phyloP scores from a whole-genome alignment of 2,329 filamentous ascomycete species.

The Trichoderma sp. region DNA sequence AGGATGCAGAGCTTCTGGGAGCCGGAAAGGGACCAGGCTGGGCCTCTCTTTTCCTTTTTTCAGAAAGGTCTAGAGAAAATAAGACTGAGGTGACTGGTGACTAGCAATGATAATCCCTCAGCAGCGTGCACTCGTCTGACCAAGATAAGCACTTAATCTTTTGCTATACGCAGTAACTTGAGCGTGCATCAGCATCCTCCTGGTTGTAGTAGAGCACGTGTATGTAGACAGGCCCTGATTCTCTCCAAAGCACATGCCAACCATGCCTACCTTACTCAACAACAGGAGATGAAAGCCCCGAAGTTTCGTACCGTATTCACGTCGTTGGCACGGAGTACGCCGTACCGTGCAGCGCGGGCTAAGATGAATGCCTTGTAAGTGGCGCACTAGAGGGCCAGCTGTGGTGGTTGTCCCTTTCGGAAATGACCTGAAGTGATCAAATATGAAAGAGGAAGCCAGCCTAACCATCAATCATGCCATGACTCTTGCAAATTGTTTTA shows the following conservation, averaged over 20 bases:
- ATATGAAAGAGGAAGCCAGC: neutral
- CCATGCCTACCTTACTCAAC: too few species aligned
- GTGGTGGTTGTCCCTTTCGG: slow-evolving; percentile 13
- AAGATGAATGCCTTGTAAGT: neutral
- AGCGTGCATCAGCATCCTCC: neutral
- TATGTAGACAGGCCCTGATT: neutral
- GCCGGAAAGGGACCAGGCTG: neutral
- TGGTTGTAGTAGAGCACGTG: neutral
- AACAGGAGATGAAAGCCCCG: neutral
- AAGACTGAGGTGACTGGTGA: neutral
- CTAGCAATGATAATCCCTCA: slow-evolving; percentile 8
- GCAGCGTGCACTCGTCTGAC: neutral
- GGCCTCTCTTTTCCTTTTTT: neutral
- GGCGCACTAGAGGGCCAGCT: slow-evolving; percentile 5
- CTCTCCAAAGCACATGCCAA: neutral
- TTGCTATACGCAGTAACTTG: neutral
- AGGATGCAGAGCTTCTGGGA: slow-evolving; percentile 4
- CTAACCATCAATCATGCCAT: slow-evolving; percentile 11
- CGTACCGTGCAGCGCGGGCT: neutral
- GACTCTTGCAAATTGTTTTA: neutral
- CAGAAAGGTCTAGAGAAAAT: neutral
- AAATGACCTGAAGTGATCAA: slow-evolving; percentile 11
- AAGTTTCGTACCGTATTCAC: slow-evolving; percentile 1
- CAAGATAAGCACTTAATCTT: slow-evolving; percentile 17
- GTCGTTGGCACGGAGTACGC: slow-evolving; percentile 19